These are phyloP conservation scores for Plasmodium vivax DNA, from an alignment of 169 alveolate species.

Conservation along the genomic window DNA sequence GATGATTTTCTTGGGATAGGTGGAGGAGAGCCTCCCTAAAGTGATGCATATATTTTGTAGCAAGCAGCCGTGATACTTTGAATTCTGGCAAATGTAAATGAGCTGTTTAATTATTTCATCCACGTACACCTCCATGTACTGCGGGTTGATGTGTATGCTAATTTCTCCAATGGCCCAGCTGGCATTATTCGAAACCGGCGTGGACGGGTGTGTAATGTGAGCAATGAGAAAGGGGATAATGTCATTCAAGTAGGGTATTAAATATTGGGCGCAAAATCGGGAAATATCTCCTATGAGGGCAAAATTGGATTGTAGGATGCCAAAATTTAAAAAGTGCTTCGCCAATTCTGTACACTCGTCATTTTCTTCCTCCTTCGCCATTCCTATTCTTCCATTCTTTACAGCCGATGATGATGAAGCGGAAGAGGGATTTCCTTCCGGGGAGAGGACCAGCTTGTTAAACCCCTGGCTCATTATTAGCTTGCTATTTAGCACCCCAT, in stretches of 20 bases:
- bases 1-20: conserved; percentile 64
- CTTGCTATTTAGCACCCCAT: conserved; percentile 14
- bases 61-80: conserved; percentile 76
- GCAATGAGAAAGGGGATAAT: conserved; percentile 71
- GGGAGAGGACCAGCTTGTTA: not conserved
- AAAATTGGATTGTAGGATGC: conserved; percentile 72
- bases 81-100: conserved; percentile 70
- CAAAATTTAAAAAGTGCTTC: conserved; percentile 56
- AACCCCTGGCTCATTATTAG: conserved; percentile 11
- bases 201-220: conserved; percentile 77
- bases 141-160: conserved; percentile 77
- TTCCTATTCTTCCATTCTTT: not conserved
- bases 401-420: not conserved
- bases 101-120: conserved; percentile 80
- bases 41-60: conserved; percentile 87
- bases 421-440: not conserved
- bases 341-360: conserved; percentile 51
- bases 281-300: conserved; percentile 76
- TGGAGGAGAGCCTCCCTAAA: conserved; percentile 78
- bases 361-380: not conserved
- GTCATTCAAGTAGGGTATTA: conserved; percentile 64
- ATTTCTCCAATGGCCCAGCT: conserved; percentile 91
- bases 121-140: conserved; percentile 79
- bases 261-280: conserved; percentile 67
- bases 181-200: conserved; percentile 88